These are phyloP conservation scores for Trypanosoma cruzi DNA, from an alignment of 208 protist genomes.

Conservation along the genomic window DNA sequence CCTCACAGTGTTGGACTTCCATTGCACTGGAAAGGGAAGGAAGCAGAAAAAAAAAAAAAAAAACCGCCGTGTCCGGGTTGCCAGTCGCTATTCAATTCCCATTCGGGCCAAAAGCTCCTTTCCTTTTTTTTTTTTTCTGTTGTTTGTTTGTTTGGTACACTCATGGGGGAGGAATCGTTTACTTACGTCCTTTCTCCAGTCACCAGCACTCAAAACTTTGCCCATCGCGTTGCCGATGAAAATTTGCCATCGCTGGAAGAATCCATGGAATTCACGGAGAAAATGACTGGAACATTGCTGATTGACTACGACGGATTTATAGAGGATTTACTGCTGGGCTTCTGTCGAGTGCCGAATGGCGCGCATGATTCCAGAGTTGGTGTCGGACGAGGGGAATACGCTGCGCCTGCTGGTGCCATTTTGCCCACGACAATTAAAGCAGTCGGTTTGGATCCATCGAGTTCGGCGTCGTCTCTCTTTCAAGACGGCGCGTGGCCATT, in stretches of 20 bases:
- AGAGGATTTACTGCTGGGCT: conserved; percentile 13
- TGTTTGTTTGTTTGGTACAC: background rate
- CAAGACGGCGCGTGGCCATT: conserved; percentile 9
- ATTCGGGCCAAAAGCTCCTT: too few species aligned
- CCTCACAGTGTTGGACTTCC: background rate
- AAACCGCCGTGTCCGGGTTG: too few species aligned
- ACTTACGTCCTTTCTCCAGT: conserved; percentile 23
- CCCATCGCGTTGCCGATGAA: conserved; percentile 7
- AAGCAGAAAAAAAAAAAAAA: background rate
- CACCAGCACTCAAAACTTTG: conserved; percentile 8
- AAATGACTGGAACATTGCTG: conserved; percentile 16
- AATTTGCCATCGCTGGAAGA: conserved; percentile 19
- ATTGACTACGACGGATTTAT: conserved; percentile 21
- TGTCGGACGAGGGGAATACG: background rate
- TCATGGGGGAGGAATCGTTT: conserved; percentile 20
- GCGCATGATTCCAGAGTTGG: too few species aligned
- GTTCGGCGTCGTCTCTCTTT: conserved; percentile 5
- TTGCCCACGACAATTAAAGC: conserved; percentile 1
- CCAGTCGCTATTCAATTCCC: too few species aligned
- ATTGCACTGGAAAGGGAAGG: background rate
- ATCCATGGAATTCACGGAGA: conserved; percentile 10
- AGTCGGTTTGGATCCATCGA: background rate
- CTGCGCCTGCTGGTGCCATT: background rate
- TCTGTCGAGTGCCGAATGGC: background rate
- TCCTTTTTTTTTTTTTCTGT: conserved; percentile 1